Evolutionary conservation across 2,329 filamentous ascomycete genomes (phyloP), one percentile per base, ranked within the genome.

Genomic region (Cadophora sp.): DNA sequence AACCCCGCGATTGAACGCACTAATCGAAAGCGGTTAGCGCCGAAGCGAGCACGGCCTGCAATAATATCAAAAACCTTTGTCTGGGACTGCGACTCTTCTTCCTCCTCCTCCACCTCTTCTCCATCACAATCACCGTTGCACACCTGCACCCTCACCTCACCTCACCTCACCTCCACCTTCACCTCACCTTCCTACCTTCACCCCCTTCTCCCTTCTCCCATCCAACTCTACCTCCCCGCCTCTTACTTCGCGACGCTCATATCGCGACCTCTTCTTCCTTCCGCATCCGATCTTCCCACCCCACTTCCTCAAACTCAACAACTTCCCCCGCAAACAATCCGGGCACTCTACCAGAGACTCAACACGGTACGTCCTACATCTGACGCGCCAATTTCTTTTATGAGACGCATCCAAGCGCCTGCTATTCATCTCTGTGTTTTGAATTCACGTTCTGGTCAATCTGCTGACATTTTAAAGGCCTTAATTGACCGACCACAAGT

Each of bases 71-170:
- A 59, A 48, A 33, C 59, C 43, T 48, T 24, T 48, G 43, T 61
- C 45, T 56, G 33, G 30, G 30, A 39, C 53, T 14, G 39, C 62
- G 45, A 48, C 43, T 43, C 64, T 62, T 59, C 22, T 59, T 66
- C 67, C 64, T 66, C 48, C 61, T 69, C 66, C 67, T 65, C 55
- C 69, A 68, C 65, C 66, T 72, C 53, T 59, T 65, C 63, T 65
- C 68, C 67, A 69, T 39, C 39, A 64, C 51, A 24, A 64, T 69
- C 66, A 60, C 69, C 66, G 63, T 59, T 67, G 67, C 65, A 65
- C 72, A 63, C 59, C 59, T 59, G 64, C 53, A 56, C 64, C 36
- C 62, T 70, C 59, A 68, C 41, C 68, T 63, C 68, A 69, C 66
- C 64, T 62, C 59, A 68, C 43, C 68, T 63, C 68, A 69, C 66